phyloP scores from a whole-genome alignment of 805 yeast species.

The Myxozyma monticola region DNA sequence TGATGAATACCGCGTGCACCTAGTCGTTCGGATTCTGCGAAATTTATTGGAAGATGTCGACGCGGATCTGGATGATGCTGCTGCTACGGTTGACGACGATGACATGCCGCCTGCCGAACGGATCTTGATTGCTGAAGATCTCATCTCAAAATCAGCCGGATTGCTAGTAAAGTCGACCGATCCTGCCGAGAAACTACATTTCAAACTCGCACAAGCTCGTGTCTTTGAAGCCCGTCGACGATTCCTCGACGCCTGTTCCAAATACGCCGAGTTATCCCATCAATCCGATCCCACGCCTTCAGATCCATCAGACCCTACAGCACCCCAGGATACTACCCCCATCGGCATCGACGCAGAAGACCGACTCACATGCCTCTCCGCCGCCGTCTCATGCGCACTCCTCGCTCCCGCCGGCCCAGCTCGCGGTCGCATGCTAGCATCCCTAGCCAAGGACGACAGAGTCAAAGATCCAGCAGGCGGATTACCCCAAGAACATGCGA shows the following conservation, averaged over 20 bases:
- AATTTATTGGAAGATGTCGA: slow-evolving; percentile 35
- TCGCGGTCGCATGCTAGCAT: slow-evolving; percentile 33
- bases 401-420: slow-evolving; percentile 40
- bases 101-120: slow-evolving; percentile 15
- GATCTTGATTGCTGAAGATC: slow-evolving; percentile 32
- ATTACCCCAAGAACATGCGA: slow-evolving; percentile 15
- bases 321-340: not conserved
- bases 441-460: slow-evolving; percentile 36
- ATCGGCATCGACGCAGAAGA: slow-evolving; percentile 34
- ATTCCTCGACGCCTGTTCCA: slow-evolving; percentile 37
- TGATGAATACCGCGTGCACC: slow-evolving; percentile 31
- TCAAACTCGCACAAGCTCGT: slow-evolving; percentile 38
- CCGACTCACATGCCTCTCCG: slow-evolving; percentile 31
- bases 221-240: slow-evolving; percentile 35
- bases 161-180: slow-evolving; percentile 29
- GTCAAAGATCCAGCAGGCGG: slow-evolving; percentile 6
- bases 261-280: slow-evolving; percentile 36
- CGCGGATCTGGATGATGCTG: not conserved
- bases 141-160: slow-evolving; percentile 34
- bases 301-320: not conserved
- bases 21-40: slow-evolving; percentile 35
- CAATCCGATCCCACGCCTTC: slow-evolving; percentile 20
- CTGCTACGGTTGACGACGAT: slow-evolving; percentile 6
- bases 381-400: slow-evolving; percentile 36
- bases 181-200: slow-evolving; percentile 27